phyloP scores from a whole-genome alignment of 306 rosid genomes.

The Gillenia trifoliata region DNA sequence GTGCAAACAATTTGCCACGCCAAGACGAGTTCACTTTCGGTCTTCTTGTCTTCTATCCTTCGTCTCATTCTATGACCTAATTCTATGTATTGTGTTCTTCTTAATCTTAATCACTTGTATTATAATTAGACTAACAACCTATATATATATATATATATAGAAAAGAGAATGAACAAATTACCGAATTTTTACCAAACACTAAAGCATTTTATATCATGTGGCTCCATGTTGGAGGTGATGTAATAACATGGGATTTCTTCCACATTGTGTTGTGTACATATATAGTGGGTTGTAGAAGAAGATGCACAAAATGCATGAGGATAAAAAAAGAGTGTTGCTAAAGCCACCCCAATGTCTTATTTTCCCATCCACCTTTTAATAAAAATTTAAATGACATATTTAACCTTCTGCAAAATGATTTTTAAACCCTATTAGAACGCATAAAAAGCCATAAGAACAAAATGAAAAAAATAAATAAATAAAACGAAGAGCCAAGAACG shows the following conservation, averaged over 20 bases:
- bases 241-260: background rate
- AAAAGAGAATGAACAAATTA: background rate
- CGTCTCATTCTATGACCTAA: background rate
- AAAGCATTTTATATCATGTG: background rate
- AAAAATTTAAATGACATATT: too few relatives aligned
- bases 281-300: background rate
- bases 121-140: too few relatives aligned
- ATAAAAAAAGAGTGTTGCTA: too few relatives aligned
- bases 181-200: background rate
- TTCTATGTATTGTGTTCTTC: background rate
- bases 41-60: constrained; percentile 2
- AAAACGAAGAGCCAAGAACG: too few relatives aligned
- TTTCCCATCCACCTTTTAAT: too few relatives aligned
- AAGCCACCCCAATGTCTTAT: too few relatives aligned
- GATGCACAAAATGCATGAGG: background rate
- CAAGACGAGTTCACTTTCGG: background rate
- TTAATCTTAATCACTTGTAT: background rate
- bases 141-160: too few relatives aligned
- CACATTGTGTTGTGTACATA: background rate
- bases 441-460: too few relatives aligned
- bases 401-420: too few relatives aligned
- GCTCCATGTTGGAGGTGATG: background rate
- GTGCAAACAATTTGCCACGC: constrained; percentile 29
- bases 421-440: too few relatives aligned
- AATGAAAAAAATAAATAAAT: too few relatives aligned